phyloP scores from a whole-genome alignment of 306 rosid species.

The Mimosa bimucronata region DNA sequence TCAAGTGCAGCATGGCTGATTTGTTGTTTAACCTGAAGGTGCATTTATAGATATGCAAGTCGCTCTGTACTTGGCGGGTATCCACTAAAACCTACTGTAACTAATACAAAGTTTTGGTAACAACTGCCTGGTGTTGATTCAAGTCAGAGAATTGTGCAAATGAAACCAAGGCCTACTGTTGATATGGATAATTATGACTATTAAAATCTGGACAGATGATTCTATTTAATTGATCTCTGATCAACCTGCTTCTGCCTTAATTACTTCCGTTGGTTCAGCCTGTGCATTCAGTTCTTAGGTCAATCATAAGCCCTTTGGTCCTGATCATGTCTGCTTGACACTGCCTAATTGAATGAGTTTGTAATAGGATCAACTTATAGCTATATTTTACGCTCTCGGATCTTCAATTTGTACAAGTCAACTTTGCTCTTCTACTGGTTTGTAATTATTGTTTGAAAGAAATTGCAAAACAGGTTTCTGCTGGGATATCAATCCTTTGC shows the following conservation, averaged over 20 bases:
- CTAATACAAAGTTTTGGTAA: not conserved
- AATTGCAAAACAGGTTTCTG: not conserved
- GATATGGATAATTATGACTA: not conserved
- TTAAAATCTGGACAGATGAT: not conserved
- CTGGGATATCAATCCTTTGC: not conserved
- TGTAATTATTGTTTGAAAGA: constrained; percentile 13
- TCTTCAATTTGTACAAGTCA: constrained; percentile 20
- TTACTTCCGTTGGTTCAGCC: not conserved
- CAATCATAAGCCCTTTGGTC: constrained; percentile 9
- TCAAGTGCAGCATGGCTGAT: not conserved
- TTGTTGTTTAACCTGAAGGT: constrained; percentile 20
- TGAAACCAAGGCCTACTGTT: not conserved
- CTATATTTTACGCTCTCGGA: constrained; percentile 17
- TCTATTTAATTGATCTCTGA: not conserved
- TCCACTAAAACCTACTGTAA: not conserved
- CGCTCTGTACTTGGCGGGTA: not conserved
- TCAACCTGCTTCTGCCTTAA: not conserved
- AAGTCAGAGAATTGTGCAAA: not conserved
- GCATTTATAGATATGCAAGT: constrained; percentile 8
- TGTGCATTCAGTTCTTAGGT: not conserved
- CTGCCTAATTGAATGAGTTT: constrained; percentile 30
- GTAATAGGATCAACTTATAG: constrained; percentile 18
- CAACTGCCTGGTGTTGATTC: not conserved
- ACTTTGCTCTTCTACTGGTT: constrained; percentile 16
- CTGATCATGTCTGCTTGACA: not conserved